Evolutionary conservation across 495 filamentous ascomycete species (phyloP), one percentile per base, ranked within the genome.

Genomic region (Tetracladium marchalianum): DNA sequence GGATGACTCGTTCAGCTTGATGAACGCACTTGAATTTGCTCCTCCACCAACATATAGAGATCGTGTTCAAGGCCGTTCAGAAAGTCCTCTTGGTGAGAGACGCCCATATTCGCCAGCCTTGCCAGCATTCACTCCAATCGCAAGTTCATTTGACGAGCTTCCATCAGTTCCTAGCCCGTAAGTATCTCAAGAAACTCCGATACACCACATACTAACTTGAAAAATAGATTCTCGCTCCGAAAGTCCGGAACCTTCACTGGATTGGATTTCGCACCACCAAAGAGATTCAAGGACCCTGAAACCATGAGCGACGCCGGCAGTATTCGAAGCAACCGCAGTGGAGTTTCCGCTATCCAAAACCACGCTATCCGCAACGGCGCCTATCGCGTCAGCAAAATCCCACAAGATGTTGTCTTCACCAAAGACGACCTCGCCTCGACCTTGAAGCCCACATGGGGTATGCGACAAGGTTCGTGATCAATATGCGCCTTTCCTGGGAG

Each of bases 251-350:
- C 88, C 4, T 98, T 86, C 61, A 95, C 90, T 2, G 82, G 69
- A 10, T 76, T 98, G 24, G 93, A 97, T 66, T 98, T 98, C 62
- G 89, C 90, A n/a, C 90, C 90, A 19, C 90, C 88, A 35, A 80
- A 82, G 43, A 83, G 85, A 43, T 46, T 60, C 40, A 84, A 75
- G 62, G 83, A 83, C 52, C 65, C 64, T 41, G 86, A 88, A 41
- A 67, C 64, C 44, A 66, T 68, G 55, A 95, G 88, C 56, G 92
- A 97, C 51, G 75, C 87, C 0, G 92, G 90, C 47, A 93, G 87
- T 57, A 87, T 96, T 54, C 84, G 84, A 55, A 94, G 87, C 67
- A 87, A 81, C 66, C 73, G 74, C 2, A 88, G 82, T 48, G 90
- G 82, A 18, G 81, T 95, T 46, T 90, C 86, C 1, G 67, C 73